Base-by-base conservation (phyloP, 108 stramenopile genomes). In the Nannochloropsis oceanica region DNA sequence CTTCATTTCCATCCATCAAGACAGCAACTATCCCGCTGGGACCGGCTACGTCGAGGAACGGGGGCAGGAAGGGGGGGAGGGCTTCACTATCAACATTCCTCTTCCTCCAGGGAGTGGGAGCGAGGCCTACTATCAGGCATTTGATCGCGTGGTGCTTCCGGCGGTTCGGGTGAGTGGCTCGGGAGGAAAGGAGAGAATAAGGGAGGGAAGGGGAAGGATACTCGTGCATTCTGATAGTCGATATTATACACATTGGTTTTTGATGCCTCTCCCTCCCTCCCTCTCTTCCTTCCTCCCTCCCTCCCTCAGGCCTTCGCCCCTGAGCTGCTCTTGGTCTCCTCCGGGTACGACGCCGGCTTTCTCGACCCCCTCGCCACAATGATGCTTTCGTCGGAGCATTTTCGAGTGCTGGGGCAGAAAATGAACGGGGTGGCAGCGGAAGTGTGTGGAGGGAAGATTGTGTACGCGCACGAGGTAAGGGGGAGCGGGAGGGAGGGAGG, bases 341-440 rank as follows among this genome's bases (percentile, higher is more conserved):
- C 86, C 81, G 92, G 92, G 24, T 92, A 89, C 80, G 92, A 93
- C 80, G 92, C 91, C 24, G 85, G 88, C 18, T 92, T 83, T 81
- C 43, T 82, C 22, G 92, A 93, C 80, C 91, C 91, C 42, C 82
- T 93, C 26, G 90, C 87, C 8, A 44, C 27, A 18, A 90, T 92
- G 91, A 92, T 89, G 90, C 85, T 93, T 3, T 81, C 90, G 2
- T 89, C 88, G 34, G 89, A 92, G 44, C 88, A 73, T 43, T 93
- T 89, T 43, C 79, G 86, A 8, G 8, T 24, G 24, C 90, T 93
- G 83, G 84, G 91, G 26, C 34, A 25, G 43, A 26, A 25, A 8
- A 44, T 92, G 12, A 43, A 87, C n/a, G 84, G 43, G 20, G 26
- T 83, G 25, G 90, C 91, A 12, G 87, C 87, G 8, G 13, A 34